Evolutionary conservation across 1,284 basidiomycete genomes (phyloP).

Genomic region (Moniliophthora roreri): DNA sequence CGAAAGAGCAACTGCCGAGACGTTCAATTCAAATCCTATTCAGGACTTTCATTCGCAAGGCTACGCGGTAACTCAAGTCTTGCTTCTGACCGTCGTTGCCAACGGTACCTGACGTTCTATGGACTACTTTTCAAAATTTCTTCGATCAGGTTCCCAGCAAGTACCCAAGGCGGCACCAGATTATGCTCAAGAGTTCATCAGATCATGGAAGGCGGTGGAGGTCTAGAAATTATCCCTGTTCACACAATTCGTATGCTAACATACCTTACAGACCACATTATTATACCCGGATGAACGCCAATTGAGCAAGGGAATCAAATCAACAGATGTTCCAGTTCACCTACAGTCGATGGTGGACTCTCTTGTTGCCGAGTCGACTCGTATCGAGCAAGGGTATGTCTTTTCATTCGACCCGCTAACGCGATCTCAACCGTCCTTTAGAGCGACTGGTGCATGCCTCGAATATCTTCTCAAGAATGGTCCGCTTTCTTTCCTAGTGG

Average conservation of each 20-base stretch:
- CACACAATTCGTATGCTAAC: conserved; percentile 5
- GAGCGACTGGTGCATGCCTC: conserved; percentile 82
- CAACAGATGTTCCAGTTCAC: conserved; percentile 78
- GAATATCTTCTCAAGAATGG: conserved; percentile 92
- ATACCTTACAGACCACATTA: conserved; percentile 63
- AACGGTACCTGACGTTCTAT: conserved; percentile 32
- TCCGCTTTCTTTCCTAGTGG: conserved; percentile 28
- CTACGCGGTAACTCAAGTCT: too few species aligned
- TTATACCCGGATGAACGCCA: conserved; percentile 81
- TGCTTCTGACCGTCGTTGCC: not conserved
- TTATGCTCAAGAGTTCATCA: conserved; percentile 68
- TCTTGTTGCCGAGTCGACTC: conserved; percentile 83
- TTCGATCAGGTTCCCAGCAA: conserved; percentile 52
- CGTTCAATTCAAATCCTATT: too few species aligned
- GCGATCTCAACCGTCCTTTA: conserved; percentile 29
- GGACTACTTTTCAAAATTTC: conserved; percentile 85
- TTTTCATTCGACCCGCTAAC: conserved; percentile 4
- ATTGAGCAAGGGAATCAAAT: conserved; percentile 75
- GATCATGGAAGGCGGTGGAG: conserved; percentile 72
- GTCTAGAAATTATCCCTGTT: conserved; percentile 32
- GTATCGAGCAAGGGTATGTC: conserved; percentile 81
- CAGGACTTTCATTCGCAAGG: too few species aligned
- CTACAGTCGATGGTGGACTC: conserved; percentile 86
- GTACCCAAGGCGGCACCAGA: conserved; percentile 57
- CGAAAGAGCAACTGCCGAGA: too few species aligned